Evolutionary conservation across 257 asterid species (phyloP).

Genomic region (Lycium ferocissimum): DNA sequence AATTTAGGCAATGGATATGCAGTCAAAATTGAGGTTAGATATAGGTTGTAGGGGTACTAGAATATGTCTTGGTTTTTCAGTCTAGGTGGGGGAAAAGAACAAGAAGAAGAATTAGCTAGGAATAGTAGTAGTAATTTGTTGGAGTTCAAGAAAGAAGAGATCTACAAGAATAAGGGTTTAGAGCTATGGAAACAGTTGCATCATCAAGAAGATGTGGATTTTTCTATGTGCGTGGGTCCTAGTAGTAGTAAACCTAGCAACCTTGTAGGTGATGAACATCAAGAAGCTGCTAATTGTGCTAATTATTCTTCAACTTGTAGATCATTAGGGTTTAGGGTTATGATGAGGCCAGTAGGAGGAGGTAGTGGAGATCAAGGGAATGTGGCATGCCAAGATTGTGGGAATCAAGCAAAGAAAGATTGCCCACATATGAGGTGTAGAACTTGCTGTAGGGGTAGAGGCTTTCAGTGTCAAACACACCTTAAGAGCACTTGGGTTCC

Average conservation of each 20-base stretch:
- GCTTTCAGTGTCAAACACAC: conserved; percentile 69
- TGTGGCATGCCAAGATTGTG: conserved; percentile 71
- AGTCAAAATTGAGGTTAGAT: conserved; percentile 47
- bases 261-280: conserved; percentile 41
- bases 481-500: conserved; percentile 82
- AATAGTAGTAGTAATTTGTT: conserved; percentile 48
- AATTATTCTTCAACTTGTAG: background rate
- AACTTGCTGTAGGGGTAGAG: conserved; percentile 75
- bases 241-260: conserved; percentile 34
- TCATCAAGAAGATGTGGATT: conserved; percentile 52
- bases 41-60: conserved; percentile 49
- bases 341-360: conserved; percentile 43
- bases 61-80: conserved; percentile 82
- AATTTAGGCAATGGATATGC: conserved; percentile 52
- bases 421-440: conserved; percentile 70
- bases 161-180: conserved; percentile 71
- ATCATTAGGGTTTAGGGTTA: conserved; percentile 43
- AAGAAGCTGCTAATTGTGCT: background rate
- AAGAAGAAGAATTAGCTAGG: conserved; percentile 32
- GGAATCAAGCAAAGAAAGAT: conserved; percentile 77
- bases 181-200: conserved; percentile 77
- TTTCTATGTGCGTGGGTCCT: conserved; percentile 52
- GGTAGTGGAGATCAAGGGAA: conserved; percentile 42
- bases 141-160: conserved; percentile 69
- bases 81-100: conserved; percentile 49